These are phyloP conservation scores for Diplodia seriata DNA, from an alignment of 2,329 filamentous ascomycete species.

Conservation along the genomic window DNA sequence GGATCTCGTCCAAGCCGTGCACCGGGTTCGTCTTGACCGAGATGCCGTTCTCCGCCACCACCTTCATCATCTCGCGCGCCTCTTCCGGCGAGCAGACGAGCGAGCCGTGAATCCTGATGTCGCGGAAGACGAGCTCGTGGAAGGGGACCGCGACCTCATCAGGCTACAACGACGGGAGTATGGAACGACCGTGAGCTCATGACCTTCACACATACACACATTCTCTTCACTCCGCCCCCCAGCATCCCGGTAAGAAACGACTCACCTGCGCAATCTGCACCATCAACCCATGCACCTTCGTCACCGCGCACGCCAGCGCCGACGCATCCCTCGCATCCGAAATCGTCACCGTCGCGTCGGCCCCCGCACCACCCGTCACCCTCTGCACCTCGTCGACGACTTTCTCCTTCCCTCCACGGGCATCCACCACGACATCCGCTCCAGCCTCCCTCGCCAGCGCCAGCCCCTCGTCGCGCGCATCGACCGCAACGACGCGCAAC, in stretches of 20 bases:
- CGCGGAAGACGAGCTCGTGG: slow-evolving; percentile 60
- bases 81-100: slow-evolving; percentile 54
- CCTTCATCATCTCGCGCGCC: slow-evolving; percentile 56
- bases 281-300: slow-evolving; percentile 65
- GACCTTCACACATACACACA: too few relatives aligned
- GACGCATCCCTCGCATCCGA: slow-evolving; percentile 60
- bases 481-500: slow-evolving; percentile 60
- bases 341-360: slow-evolving; percentile 61
- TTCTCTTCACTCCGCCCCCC: too few relatives aligned
- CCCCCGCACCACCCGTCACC: slow-evolving; percentile 58
- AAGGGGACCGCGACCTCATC: slow-evolving; percentile 50
- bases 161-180: slow-evolving; percentile 38
- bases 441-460: slow-evolving; percentile 56
- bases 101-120: slow-evolving; percentile 59
- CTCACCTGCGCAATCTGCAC: slow-evolving; percentile 64
- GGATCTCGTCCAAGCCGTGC: slow-evolving; percentile 59
- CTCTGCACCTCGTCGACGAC: slow-evolving; percentile 57
- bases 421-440: slow-evolving; percentile 62
- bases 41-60: slow-evolving; percentile 56
- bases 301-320: slow-evolving; percentile 61
- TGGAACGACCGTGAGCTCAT: neutral
- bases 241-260: slow-evolving; percentile 29
- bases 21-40: slow-evolving; percentile 60
- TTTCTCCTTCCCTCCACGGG: slow-evolving; percentile 55
- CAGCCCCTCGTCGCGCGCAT: slow-evolving; percentile 62